Conservation (phyloP, 2,329 filamentous ascomycete genomes). For the Curvularia sp. region DNA sequence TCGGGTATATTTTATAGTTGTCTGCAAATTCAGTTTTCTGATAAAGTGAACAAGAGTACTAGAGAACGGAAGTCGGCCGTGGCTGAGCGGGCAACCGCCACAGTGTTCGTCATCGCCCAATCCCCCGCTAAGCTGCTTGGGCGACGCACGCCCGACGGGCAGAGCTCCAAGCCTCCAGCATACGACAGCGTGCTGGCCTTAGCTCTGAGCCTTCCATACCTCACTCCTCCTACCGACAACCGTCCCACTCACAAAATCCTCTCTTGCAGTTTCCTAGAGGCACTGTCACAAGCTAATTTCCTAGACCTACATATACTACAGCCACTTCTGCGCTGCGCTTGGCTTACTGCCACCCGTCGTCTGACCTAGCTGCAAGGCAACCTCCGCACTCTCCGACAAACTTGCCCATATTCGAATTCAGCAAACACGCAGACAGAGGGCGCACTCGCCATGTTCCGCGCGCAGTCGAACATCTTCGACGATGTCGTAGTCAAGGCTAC, state of each 20-base stretch:
- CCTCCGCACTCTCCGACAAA: slow-evolving; percentile 10
- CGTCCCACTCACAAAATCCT: not conserved
- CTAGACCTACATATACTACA: not conserved
- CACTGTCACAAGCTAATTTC: not conserved
- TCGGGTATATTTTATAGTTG: slow-evolving; percentile 13
- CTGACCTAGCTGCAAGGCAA: slow-evolving; percentile 12
- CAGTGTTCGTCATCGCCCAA: slow-evolving; percentile 26
- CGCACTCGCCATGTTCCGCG: slow-evolving; percentile 54
- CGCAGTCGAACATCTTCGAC: slow-evolving; percentile 71
- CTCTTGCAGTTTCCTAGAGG: not conserved
- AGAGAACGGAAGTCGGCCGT: slow-evolving; percentile 2
- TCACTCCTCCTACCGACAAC: slow-evolving; percentile 10
- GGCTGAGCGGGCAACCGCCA: slow-evolving; percentile 24
- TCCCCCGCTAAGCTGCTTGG: slow-evolving; percentile 18
- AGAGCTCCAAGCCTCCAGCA: slow-evolving; percentile 31
- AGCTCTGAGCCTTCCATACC: slow-evolving; percentile 2
- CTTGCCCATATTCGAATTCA: slow-evolving; percentile 2
- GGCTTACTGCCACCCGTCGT: not conserved
- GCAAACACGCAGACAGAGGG: slow-evolving; percentile 7
- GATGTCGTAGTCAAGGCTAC: slow-evolving; percentile 82
- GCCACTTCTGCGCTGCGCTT: not conserved
- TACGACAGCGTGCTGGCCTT: slow-evolving; percentile 23
- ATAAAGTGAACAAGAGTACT: not conserved
- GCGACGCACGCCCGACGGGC: slow-evolving; percentile 12
- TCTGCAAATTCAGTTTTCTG: not conserved